These are phyloP conservation scores for Phanerochaete sordida DNA, from an alignment of 768 basidiomycete species.

Conservation along the genomic window DNA sequence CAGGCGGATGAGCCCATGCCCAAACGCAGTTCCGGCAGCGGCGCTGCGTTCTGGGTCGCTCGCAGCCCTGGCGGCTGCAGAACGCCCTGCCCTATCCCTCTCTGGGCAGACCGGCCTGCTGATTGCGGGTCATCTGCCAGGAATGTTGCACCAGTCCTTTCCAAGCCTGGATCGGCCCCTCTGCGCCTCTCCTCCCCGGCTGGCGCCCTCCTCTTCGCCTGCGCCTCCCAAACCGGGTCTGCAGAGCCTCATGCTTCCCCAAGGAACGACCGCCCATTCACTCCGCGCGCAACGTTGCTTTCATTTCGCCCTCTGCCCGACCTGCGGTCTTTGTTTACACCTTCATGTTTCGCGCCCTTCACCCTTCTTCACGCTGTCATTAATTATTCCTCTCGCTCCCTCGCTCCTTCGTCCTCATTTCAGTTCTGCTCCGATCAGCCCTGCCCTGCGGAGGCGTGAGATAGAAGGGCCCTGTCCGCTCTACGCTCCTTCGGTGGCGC, in stretches of 20 bases:
- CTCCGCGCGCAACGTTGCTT: slow-evolving; percentile 43
- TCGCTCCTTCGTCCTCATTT: slow-evolving; percentile 6
- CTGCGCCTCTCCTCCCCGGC: neutral
- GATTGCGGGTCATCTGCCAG: slow-evolving; percentile 11
- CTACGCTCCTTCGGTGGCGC: slow-evolving; percentile 6
- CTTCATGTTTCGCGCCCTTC: neutral
- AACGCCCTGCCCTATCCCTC: slow-evolving; percentile 4
- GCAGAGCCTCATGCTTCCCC: slow-evolving; percentile 19
- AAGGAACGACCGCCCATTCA: slow-evolving; percentile 11
- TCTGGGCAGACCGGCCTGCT: slow-evolving; percentile 1
- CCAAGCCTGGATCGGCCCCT: neutral
- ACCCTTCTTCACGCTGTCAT: neutral
- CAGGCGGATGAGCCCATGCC: neutral
- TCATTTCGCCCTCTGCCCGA: slow-evolving; percentile 32
- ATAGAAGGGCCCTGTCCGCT: slow-evolving; percentile 7
- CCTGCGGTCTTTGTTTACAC: slow-evolving; percentile 1
- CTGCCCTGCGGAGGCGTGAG: slow-evolving; percentile 4
- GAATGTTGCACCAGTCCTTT: slow-evolving; percentile 2
- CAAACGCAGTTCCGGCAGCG: neutral
- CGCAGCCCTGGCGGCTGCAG: neutral
- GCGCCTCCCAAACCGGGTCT: slow-evolving; percentile 17
- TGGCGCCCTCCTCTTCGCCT: neutral
- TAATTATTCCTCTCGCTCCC: slow-evolving; percentile 3
- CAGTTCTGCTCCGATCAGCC: slow-evolving; percentile 11
- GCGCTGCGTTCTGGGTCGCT: slow-evolving; percentile 4